Evolutionary conservation across 345 rosid species (phyloP).

Genomic region (Abelmoschus esculentus): DNA sequence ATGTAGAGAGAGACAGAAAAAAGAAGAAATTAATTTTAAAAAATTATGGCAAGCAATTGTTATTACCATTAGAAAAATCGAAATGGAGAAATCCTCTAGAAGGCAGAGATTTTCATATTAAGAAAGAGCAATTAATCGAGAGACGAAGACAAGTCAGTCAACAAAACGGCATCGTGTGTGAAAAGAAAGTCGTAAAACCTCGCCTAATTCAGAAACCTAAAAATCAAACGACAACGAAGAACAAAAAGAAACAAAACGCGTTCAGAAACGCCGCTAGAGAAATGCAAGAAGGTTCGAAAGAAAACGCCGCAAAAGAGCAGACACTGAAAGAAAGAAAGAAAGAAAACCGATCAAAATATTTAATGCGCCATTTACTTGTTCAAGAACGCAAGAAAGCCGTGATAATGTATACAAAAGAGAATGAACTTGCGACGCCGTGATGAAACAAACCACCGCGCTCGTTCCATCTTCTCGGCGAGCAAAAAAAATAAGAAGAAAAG

Average conservation of each 20-base stretch:
- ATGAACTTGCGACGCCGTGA: not conserved
- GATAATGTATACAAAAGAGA: not conserved
- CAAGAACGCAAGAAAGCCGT: not conserved
- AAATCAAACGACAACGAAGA: not conserved
- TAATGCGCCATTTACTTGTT: not conserved
- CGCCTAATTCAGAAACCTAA: conserved; percentile 11
- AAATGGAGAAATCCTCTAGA: not conserved
- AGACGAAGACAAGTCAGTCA: not conserved
- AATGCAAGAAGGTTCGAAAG: conserved; percentile 12
- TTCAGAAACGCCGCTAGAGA: not conserved
- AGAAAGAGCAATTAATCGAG: not conserved
- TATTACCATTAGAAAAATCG: not conserved
- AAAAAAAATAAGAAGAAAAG: not conserved
- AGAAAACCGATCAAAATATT: not conserved
- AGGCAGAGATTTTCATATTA: not conserved
- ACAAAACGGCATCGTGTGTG: not conserved
- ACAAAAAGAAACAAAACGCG: conserved; percentile 9
- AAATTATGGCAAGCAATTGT: too few relatives aligned
- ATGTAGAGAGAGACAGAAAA: not conserved
- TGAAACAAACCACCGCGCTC: not conserved
- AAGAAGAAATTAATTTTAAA: not conserved
- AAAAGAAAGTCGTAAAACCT: not conserved
- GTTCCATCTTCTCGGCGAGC: conserved; percentile 10
- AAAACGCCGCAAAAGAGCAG: not conserved
- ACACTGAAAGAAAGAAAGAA: not conserved